Evolutionary conservation across 495 filamentous ascomycete species (phyloP).

Genomic region (Alectoria sarmentosa): DNA sequence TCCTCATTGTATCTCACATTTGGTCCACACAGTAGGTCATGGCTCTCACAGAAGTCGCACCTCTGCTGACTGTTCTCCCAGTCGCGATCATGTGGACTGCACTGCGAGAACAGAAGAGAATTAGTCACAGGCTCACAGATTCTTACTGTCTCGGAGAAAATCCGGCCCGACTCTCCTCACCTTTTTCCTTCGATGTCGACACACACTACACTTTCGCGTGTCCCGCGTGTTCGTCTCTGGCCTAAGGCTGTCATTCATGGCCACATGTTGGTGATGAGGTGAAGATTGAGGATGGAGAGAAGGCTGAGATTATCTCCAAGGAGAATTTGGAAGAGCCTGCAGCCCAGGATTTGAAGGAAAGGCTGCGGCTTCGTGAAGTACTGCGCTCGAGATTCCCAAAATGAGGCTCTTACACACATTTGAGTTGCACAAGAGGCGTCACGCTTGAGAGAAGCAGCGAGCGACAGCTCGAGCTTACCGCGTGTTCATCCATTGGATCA

Average conservation of each 20-base stretch:
- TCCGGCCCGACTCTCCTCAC: not conserved
- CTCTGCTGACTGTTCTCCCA: slow-evolving; percentile 1
- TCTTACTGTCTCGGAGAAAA: not conserved
- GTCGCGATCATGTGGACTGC: not conserved
- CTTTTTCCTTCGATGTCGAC: not conserved
- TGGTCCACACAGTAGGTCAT: not conserved
- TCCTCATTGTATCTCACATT: not conserved
- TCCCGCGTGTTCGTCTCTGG: slow-evolving; percentile 8
- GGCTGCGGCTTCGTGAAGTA: not conserved
- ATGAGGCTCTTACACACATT: not conserved
- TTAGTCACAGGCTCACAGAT: not conserved
- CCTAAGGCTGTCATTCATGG: not conserved
- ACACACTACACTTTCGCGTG: not conserved
- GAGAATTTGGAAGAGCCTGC: not conserved
- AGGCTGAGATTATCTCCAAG: not conserved
- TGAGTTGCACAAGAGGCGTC: not conserved
- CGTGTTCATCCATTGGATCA: not conserved
- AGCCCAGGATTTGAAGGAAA: not conserved
- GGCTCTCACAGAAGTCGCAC: not conserved
- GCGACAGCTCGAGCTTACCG: not conserved
- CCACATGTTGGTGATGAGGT: not conserved
- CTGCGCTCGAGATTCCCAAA: not conserved
- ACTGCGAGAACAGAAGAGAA: slow-evolving; percentile 5
- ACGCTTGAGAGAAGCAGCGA: not conserved
- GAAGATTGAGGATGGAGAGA: not conserved